A percentile compares a stretch with the other conserved stretches of the same genome.
These are phyloP conservation scores for Corynascus novoguineensis DNA, from an alignment of 495 filamentous ascomycete species.

Conservation along the genomic window DNA sequence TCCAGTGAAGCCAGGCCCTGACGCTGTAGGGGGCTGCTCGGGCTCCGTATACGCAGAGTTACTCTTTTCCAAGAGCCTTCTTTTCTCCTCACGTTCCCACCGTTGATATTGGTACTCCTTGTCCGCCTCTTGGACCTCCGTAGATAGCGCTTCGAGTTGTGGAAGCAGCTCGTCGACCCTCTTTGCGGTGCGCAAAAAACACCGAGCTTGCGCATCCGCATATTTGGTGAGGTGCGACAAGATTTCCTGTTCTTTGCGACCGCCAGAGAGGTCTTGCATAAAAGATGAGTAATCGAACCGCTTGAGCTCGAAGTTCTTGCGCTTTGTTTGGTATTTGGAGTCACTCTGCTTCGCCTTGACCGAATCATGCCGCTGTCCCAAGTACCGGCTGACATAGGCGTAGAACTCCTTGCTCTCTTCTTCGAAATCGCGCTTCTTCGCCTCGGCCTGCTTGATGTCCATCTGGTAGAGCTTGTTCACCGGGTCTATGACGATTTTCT, in stretches of 20 bases:
- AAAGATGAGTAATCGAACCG: slow-evolving; percentile 98
- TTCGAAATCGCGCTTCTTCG: slow-evolving; percentile 96
- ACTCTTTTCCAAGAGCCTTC: slow-evolving; percentile 82
- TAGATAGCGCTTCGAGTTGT: slow-evolving; percentile 84
- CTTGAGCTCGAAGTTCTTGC: slow-evolving; percentile 90
- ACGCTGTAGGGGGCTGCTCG: slow-evolving; percentile 38
- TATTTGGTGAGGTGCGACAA: slow-evolving; percentile 93
- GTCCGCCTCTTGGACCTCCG: slow-evolving; percentile 83
- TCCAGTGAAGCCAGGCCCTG: slow-evolving; percentile 18
- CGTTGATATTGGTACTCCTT: slow-evolving; percentile 93
- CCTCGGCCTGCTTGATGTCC: slow-evolving; percentile 96
- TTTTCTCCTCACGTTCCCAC: slow-evolving; percentile 89
- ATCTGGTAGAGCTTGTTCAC: slow-evolving; percentile 84
- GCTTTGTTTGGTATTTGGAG: slow-evolving; percentile 90
- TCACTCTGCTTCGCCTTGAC: slow-evolving; percentile 98
- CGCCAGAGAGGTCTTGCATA: slow-evolving; percentile 97
- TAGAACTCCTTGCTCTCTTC: slow-evolving; percentile 99
- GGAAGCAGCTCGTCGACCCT: slow-evolving; percentile 85
- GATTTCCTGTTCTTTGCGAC: slow-evolving; percentile 95
- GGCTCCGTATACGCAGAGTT: slow-evolving; percentile 76
- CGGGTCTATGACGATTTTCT: slow-evolving; percentile 90
- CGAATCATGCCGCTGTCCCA: slow-evolving; percentile 91
- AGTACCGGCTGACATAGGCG: slow-evolving; percentile 85
- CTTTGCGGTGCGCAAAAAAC: slow-evolving; percentile 73
- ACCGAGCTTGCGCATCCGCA: slow-evolving; percentile 82